Evolutionary conservation across 495 filamentous ascomycete genomes (phyloP), one percentile per base, ranked within the genome.

Genomic region (Neurospora sp.): DNA sequence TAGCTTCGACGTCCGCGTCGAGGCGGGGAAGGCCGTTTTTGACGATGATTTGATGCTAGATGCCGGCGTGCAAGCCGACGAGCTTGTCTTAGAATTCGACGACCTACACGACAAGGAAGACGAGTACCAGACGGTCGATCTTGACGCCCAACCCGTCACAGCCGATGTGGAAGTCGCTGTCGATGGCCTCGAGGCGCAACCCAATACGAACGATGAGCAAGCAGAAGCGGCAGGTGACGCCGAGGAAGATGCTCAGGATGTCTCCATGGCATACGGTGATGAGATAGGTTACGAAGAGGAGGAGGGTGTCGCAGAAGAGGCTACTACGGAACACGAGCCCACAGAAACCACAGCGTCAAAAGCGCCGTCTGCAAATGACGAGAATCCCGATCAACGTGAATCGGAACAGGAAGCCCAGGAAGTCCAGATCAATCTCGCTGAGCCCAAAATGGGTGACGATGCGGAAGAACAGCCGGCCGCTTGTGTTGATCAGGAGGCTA

Each of bases 271-370:
- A 12, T 76, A 75, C 18, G 53, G 78, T 1, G 78, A 80, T 45
- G 82, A 82, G 41, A 79, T 78, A 37, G 80, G 77, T 39, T 78
- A 82, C 48, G 79, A 78, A 20, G 79, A 81, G 22, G 53, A 65
- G 27, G 53, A 65, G 53, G 53, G 53, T 3, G 14, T 35, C 3
- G 27, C 53, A 37, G 53, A 35, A 65, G 53, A 65, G 22, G 53
- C 53, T 27, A 3, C 14, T 16, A 35, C 31, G 3, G 53, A 65
- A 37, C 12, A 65, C 31, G 22, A 16, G 53, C 53, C 53, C 27
- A 18, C 12, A 69, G 68, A 20, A 12, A 42, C 22, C 22, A 65
- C 22, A 4, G 5, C 14, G 14, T 65, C 53, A 35, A 37, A 37
- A 65, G 27, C 53, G 6, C 53, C 53, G 27, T 14, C 31, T 31